phyloP scores from a whole-genome alignment of 2,329 filamentous ascomycete species.

The Cladosporium austrohemisphaericum region DNA sequence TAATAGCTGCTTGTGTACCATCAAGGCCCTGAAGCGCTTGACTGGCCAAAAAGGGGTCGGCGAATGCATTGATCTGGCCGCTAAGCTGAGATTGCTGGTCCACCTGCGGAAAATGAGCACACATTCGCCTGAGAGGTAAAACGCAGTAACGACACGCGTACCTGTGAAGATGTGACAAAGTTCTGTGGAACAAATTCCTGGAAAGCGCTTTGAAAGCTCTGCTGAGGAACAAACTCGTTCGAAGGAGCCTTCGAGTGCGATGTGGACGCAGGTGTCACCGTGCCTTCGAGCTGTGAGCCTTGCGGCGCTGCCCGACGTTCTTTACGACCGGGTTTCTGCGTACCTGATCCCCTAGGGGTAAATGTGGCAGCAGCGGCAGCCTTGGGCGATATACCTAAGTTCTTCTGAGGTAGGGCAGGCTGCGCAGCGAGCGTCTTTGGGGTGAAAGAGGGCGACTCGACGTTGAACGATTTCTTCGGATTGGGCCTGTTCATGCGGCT shows the following conservation, averaged over 20 bases:
- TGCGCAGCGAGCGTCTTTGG: constrained; percentile 55
- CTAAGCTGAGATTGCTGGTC: constrained; percentile 28
- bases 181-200: constrained; percentile 55
- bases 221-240: constrained; percentile 38
- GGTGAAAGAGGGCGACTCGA: constrained; percentile 94
- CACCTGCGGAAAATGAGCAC: constrained; percentile 16
- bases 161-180: constrained; percentile 50
- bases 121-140: too few species aligned
- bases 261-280: constrained; percentile 38
- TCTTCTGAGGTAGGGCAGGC: constrained; percentile 49
- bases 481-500: constrained; percentile 17
- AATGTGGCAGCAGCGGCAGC: constrained; percentile 85
- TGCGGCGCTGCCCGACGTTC: constrained; percentile 14
- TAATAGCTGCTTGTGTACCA: constrained; percentile 41
- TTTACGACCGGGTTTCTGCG: constrained; percentile 15
- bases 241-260: constrained; percentile 45
- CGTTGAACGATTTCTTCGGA: constrained; percentile 75
- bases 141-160: constrained; percentile 22
- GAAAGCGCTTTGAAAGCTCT: constrained; percentile 40
- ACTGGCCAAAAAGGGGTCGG: constrained; percentile 41
- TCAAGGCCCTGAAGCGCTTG: constrained; percentile 27
- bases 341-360: constrained; percentile 58
- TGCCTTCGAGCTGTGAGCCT: constrained; percentile 30
- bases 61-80: constrained; percentile 35
- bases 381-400: constrained; percentile 79